Percentiles rank a stretch among this genome's conserved stretches.
phyloP scores from a whole-genome alignment of 495 filamentous ascomycete genomes.

The Neurospora africana region DNA sequence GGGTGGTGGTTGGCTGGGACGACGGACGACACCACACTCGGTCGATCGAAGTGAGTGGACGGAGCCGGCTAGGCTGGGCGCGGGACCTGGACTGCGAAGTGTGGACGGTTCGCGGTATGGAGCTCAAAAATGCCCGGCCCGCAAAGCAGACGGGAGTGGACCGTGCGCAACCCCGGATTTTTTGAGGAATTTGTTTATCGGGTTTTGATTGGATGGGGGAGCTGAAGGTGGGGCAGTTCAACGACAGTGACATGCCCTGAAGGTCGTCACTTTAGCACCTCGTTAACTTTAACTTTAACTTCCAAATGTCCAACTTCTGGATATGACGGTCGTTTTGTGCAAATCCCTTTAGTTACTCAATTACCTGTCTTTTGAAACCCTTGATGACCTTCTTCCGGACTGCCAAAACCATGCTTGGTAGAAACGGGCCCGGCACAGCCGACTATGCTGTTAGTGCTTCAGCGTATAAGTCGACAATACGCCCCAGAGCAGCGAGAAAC shows the following conservation, averaged over 20 bases:
- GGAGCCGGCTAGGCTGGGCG: not conserved
- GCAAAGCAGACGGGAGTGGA: not conserved
- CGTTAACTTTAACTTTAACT: not conserved
- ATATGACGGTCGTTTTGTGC: no score
- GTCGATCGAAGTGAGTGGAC: slow-evolving; percentile 5
- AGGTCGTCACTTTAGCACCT: not conserved
- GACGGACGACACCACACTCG: not conserved
- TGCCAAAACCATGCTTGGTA: not conserved
- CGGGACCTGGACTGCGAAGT: not conserved
- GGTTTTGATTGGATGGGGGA: slow-evolving; percentile 12
- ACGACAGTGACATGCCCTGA: not conserved
- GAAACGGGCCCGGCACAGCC: not conserved
- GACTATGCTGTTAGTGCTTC: not conserved
- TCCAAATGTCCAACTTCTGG: no score
- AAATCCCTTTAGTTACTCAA: no score
- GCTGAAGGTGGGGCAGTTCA: not conserved
- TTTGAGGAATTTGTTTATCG: slow-evolving; percentile 11
- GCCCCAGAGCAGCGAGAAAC: not conserved
- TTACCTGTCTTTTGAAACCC: no score
- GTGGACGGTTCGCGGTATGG: not conserved
- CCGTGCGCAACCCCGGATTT: not conserved
- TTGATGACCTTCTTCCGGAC: fast-evolving
- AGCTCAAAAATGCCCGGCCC: not conserved
- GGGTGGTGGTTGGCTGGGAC: not conserved
- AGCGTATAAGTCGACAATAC: not conserved